Evolutionary conservation across 768 basidiomycete genomes (phyloP), one percentile per base, ranked within the genome.

Genomic region (Pleurotus cornucopiae): DNA sequence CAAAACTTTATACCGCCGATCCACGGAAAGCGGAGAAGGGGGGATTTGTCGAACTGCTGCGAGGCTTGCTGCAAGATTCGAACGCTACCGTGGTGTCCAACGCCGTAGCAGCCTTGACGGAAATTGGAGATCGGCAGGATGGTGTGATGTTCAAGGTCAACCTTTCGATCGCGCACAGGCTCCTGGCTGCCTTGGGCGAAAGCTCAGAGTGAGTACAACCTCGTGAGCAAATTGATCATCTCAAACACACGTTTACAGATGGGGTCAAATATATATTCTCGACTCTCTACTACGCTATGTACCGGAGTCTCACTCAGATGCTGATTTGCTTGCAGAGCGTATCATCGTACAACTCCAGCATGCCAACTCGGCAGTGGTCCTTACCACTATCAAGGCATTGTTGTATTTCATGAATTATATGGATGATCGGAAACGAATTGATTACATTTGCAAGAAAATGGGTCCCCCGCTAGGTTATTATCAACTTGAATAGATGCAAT

Each of bases 331-430:
- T 74, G 94, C 91, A n/a, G 97, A 99, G 69, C 88, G 96, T 30
- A 89, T 99, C 60, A 85, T 94, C 46, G 81, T 94, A 46, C 89
- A 98, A 62, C 76, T 99, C 23, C 93, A 97, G 66, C 96, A 98
- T 67, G 94, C 94, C n/a, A 99, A 99, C 69, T 95, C 94, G 23
- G 97, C 97, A 2, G 97, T 99, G n/a, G 94, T 98, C 9, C 77
- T 99, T 54, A 98, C 96, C n/a, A 90, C 94, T 12, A 91, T 98
- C 79, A 98, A 99, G 73, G 86, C 91, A 54, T 78, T 98, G 21
- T 76, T 98, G 16, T 98, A 96, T 66, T 76, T 98, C 58, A 98
- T 99, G 96, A 99, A 98, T 70, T 98, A 99, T 71, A 98, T 98
- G 91, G 89, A 92, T 59, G 88, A 91, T 67, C 83, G 90, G 57